Evolutionary conservation across 352 stramenopile genomes (phyloP).

Genomic region (Globisporangium cederbergense): DNA sequence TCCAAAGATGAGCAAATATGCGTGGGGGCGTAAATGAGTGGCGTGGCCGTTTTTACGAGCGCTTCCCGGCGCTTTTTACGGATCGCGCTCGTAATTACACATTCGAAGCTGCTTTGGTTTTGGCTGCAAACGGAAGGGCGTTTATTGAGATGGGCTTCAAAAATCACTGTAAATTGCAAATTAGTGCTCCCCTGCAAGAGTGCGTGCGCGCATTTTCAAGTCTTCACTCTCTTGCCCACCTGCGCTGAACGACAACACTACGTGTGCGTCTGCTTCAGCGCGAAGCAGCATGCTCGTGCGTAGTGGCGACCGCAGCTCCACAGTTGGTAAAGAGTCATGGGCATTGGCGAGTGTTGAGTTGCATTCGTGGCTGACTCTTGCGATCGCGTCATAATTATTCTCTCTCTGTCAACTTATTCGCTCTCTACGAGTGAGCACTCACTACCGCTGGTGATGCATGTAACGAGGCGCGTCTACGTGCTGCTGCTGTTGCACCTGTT

Average conservation of each 20-base stretch:
- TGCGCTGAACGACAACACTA: too few species aligned
- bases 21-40: constrained; percentile 36
- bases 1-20: constrained; percentile 8
- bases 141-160: background rate
- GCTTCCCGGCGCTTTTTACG: constrained; percentile 16
- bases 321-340: too few species aligned
- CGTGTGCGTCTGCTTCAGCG: too few species aligned
- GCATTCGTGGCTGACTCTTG: too few species aligned
- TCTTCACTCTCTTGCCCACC: too few species aligned
- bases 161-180: background rate
- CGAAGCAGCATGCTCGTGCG: too few species aligned
- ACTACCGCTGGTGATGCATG: constrained; percentile 4
- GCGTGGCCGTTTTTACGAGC: constrained; percentile 22
- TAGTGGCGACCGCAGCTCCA: too few species aligned
- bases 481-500: background rate
- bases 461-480: background rate
- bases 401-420: background rate
- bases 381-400: background rate
- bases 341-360: too few species aligned
- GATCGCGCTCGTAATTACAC: constrained; percentile 24
- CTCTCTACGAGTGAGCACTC: background rate
- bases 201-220: too few species aligned
- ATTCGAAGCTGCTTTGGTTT: background rate
- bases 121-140: too few species aligned
- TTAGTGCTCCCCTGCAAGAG: background rate